Evolutionary conservation across 805 yeast species (phyloP).

Genomic region (Yamadazyma takamatsuzukensis): DNA sequence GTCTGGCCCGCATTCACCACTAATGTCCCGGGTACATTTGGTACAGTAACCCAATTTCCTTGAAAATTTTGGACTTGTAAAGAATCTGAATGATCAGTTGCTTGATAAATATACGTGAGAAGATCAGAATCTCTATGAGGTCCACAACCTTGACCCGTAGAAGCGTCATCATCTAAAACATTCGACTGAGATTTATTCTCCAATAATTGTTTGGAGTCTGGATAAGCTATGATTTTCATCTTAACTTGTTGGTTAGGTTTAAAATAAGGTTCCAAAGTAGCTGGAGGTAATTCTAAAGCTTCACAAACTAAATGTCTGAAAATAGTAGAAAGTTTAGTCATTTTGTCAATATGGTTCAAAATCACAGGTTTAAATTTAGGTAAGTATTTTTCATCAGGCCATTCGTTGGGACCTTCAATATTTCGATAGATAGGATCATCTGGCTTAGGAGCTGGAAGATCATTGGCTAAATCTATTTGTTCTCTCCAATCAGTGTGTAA

Average conservation of each 20-base stretch:
- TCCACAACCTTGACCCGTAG: slow-evolving; percentile 50
- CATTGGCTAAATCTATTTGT: slow-evolving; percentile 59
- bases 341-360: slow-evolving; percentile 39
- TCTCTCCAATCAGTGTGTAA: slow-evolving; percentile 55
- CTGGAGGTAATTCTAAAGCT: slow-evolving; percentile 46
- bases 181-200: slow-evolving; percentile 15
- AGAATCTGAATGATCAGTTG: slow-evolving; percentile 44
- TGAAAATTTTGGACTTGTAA: slow-evolving; percentile 53
- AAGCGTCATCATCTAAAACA: slow-evolving; percentile 25
- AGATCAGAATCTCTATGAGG: slow-evolving; percentile 68
- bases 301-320: slow-evolving; percentile 51
- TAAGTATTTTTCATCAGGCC: slow-evolving; percentile 41
- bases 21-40: slow-evolving; percentile 44
- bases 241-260: slow-evolving; percentile 49
- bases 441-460: slow-evolving; percentile 38
- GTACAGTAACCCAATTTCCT: slow-evolving; percentile 56
- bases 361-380: slow-evolving; percentile 45
- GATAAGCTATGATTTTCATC: slow-evolving; percentile 57
- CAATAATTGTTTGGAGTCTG: slow-evolving; percentile 34
- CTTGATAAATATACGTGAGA: slow-evolving; percentile 58
- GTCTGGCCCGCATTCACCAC: slow-evolving; percentile 63
- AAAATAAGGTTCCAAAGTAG: slow-evolving; percentile 46
- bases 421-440: slow-evolving; percentile 43
- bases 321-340: slow-evolving; percentile 40
- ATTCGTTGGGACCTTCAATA: slow-evolving; percentile 55